Evolutionary conservation across 192 early-diverging fungal species (phyloP).

Genomic region (Coemansia sp.): DNA sequence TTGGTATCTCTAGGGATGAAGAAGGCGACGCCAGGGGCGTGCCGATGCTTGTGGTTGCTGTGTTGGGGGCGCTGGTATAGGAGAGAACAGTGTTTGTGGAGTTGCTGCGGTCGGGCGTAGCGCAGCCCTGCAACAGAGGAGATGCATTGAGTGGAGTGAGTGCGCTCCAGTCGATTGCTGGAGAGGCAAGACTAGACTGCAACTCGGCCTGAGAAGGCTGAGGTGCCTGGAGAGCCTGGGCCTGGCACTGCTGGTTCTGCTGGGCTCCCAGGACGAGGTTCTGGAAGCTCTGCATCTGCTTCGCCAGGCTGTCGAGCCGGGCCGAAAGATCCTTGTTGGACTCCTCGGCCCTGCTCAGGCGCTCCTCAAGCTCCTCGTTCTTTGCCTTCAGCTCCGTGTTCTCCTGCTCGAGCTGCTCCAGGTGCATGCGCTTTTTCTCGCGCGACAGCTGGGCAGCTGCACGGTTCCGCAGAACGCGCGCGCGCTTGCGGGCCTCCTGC

Average conservation of each 20-base stretch:
- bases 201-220: background rate
- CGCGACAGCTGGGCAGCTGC: constrained; percentile 82
- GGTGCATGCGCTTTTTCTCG: constrained; percentile 84
- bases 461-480: constrained; percentile 87
- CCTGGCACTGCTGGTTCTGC: constrained; percentile 14
- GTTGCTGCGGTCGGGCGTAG: constrained; percentile 8
- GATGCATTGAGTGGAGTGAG: constrained; percentile 35
- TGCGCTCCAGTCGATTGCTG: constrained; percentile 31
- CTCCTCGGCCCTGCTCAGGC: constrained; percentile 36
- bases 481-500: constrained; percentile 56
- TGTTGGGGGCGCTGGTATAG: constrained; percentile 28
- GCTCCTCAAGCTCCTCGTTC: constrained; percentile 49
- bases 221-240: background rate
- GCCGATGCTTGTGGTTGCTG: constrained; percentile 1
- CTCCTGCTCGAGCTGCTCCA: constrained; percentile 72
- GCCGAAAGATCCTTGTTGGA: constrained; percentile 31
- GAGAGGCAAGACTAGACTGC: constrained; percentile 16
- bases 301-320: constrained; percentile 36
- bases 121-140: constrained; percentile 15
- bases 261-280: constrained; percentile 26
- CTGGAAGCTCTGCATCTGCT: constrained; percentile 48
- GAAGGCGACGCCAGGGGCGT: constrained; percentile 2
- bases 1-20: constrained; percentile 7
- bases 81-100: constrained; percentile 19
- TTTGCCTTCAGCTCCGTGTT: constrained; percentile 59